A percentile compares a stretch with the other conserved stretches of the same genome.
phyloP scores from a whole-genome alignment of 176 grass and related monocot species.

The Bonia amplexicaulis region DNA sequence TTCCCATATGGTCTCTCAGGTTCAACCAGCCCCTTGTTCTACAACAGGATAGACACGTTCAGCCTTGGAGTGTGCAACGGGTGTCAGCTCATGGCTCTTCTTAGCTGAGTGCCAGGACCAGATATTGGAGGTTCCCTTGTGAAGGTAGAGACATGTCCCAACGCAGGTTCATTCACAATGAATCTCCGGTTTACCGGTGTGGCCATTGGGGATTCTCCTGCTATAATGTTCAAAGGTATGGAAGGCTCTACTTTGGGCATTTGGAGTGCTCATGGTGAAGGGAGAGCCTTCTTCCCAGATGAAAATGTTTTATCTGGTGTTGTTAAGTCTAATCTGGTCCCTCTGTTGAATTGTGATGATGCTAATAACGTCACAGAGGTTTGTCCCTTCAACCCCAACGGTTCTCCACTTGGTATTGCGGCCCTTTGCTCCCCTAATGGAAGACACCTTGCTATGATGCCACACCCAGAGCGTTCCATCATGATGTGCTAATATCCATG shows the following conservation, averaged over 20 bases:
- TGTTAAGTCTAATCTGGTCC: slow-evolving; percentile 58
- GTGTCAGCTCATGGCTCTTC: slow-evolving; percentile 94
- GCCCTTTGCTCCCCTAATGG: slow-evolving; percentile 85
- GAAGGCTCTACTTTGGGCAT: slow-evolving; percentile 75
- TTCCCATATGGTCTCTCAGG: slow-evolving; percentile 35
- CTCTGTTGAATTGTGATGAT: slow-evolving; percentile 70
- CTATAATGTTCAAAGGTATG: slow-evolving; percentile 92
- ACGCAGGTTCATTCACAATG: slow-evolving; percentile 92
- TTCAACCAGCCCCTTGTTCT: slow-evolving; percentile 87
- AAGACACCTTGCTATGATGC: slow-evolving; percentile 92
- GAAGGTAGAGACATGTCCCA: slow-evolving; percentile 64
- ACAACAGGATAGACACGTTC: slow-evolving; percentile 70
- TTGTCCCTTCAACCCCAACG: slow-evolving; percentile 95
- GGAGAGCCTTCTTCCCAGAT: slow-evolving; percentile 79
- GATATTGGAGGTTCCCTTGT: slow-evolving; percentile 50
- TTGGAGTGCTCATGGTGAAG: slow-evolving; percentile 83
- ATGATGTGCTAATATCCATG: slow-evolving; percentile 99
- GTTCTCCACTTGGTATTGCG: slow-evolving; percentile 79
- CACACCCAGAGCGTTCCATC: slow-evolving; percentile 87
- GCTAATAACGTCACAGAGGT: slow-evolving; percentile 56
- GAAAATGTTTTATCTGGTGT: slow-evolving; percentile 43
- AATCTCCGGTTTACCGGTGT: slow-evolving; percentile 81
- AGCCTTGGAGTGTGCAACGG: slow-evolving; percentile 95
- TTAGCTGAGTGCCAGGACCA: slow-evolving; percentile 84
- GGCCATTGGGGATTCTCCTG: slow-evolving; percentile 52